phyloP scores from a whole-genome alignment of 352 stramenopile genomes.

The Thraustochytrium striatum region DNA sequence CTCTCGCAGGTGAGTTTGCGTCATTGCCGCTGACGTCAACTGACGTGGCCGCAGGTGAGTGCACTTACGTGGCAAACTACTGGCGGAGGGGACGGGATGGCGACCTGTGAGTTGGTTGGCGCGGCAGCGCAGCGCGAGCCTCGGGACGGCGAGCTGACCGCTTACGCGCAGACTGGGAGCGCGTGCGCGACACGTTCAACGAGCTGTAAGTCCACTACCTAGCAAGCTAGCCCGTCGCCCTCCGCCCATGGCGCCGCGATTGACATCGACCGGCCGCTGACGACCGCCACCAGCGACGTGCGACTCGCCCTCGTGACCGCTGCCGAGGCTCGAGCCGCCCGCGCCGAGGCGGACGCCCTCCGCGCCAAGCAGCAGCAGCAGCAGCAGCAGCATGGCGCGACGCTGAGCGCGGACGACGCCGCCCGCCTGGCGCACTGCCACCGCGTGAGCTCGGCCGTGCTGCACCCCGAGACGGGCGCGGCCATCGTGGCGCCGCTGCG shows the following conservation, averaged over 20 bases:
- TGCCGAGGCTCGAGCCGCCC: not conserved
- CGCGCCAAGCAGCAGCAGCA: no score
- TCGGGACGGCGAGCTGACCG: not conserved
- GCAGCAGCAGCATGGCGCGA: not conserved
- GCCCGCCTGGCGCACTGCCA: not conserved
- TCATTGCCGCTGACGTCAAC: not conserved
- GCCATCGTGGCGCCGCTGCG: slow-evolving; percentile 56
- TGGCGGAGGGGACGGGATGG: not conserved
- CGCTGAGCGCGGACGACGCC: not conserved
- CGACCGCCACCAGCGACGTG: not conserved
- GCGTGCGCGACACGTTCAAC: slow-evolving; percentile 10
- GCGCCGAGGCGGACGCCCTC: slow-evolving; percentile 8
- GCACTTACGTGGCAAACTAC: not conserved
- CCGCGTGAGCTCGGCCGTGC: slow-evolving; percentile 20
- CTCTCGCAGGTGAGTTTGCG: not conserved
- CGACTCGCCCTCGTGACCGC: slow-evolving; percentile 28
- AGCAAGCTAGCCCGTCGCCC: not conserved
- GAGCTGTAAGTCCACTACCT: not conserved
- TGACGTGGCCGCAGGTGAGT: not conserved
- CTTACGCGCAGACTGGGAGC: slow-evolving; percentile 14
- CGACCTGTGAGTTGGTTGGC: not conserved
- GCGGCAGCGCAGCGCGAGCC: not conserved
- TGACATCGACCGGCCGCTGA: not conserved
- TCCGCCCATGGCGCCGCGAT: not conserved
- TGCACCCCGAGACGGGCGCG: slow-evolving; percentile 36